phyloP scores from a whole-genome alignment of 176 grass and related monocot species.

The Bolboschoenus planiculmis region DNA sequence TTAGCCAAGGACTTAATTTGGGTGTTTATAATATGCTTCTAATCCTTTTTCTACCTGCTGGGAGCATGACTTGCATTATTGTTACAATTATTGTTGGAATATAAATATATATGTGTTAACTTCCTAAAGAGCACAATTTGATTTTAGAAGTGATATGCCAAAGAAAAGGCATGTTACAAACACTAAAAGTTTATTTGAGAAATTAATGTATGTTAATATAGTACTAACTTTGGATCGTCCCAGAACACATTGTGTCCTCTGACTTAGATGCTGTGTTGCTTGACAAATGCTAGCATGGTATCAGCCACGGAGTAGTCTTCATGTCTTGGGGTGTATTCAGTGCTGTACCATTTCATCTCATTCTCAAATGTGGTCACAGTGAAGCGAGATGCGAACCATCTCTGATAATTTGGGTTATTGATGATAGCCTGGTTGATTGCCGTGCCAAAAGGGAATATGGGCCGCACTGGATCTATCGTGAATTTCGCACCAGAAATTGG shows the following conservation, averaged over 20 bases:
- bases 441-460: conserved; percentile 60
- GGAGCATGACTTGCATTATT: background rate
- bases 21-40: background rate
- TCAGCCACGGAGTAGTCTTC: conserved; percentile 64
- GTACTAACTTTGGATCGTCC: conserved; percentile 39
- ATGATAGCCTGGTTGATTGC: conserved; percentile 64
- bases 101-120: background rate
- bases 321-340: conserved; percentile 28
- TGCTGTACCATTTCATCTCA: conserved; percentile 97
- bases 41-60: background rate
- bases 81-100: background rate
- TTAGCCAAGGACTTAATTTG: background rate
- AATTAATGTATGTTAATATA: background rate
- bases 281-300: conserved; percentile 58
- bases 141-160: background rate
- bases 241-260: conserved; percentile 86
- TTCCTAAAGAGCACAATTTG: background rate
- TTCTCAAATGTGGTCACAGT: conserved; percentile 93
- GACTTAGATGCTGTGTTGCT: conserved; percentile 34
- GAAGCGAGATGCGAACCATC: conserved; percentile 77
- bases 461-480: conserved; percentile 32
- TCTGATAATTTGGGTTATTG: conserved; percentile 43
- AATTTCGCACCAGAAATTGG: conserved; percentile 42
- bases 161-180: background rate
- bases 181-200: background rate